A percentile compares a stretch with the other conserved stretches of the same genome.
Conservation (phyloP, 345 rosid genomes). For the Stellera chamaejasme region DNA sequence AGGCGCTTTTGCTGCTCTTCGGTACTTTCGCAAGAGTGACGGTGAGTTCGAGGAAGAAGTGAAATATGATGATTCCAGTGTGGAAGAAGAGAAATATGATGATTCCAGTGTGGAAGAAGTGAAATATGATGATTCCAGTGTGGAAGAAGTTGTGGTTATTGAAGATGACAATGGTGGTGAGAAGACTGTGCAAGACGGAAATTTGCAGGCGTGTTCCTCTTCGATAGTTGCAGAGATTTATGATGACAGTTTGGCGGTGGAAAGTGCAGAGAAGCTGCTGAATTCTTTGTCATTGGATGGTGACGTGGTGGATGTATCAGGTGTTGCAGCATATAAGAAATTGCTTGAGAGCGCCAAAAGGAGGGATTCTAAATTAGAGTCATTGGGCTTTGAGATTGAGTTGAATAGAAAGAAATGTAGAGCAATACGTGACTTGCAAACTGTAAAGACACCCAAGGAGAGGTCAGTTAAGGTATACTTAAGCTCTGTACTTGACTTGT, state of each 20-base stretch:
- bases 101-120: conserved; percentile 13
- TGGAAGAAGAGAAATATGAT: conserved; percentile 25
- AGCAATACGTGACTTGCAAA: conserved; percentile 29
- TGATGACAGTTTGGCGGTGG: conserved; percentile 29
- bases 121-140: conserved; percentile 46
- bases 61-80: conserved; percentile 14
- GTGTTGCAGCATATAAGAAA: conserved; percentile 54
- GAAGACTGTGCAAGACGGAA: conserved; percentile 27
- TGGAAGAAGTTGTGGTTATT: conserved; percentile 36
- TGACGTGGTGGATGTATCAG: conserved; percentile 20
- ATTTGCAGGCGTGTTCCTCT: conserved; percentile 24
- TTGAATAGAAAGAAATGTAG: conserved; percentile 37
- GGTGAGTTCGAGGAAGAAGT: conserved; percentile 26
- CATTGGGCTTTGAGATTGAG: conserved; percentile 49
- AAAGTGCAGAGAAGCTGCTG: conserved; percentile 35
- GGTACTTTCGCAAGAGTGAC: conserved; percentile 26
- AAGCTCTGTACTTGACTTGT: too few species aligned
- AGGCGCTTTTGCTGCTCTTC: conserved; percentile 33
- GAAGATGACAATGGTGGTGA: conserved; percentile 27
- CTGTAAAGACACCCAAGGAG: conserved; percentile 35
- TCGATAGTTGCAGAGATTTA: conserved; percentile 35
- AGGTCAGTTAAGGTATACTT: conserved; percentile 28
- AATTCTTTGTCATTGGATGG: conserved; percentile 32
- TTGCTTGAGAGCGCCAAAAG: conserved; percentile 46
- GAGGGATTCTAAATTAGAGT: conserved; percentile 36